Evolutionary conservation across 306 rosid species (phyloP).

Genomic region (Ormosia emarginata): DNA sequence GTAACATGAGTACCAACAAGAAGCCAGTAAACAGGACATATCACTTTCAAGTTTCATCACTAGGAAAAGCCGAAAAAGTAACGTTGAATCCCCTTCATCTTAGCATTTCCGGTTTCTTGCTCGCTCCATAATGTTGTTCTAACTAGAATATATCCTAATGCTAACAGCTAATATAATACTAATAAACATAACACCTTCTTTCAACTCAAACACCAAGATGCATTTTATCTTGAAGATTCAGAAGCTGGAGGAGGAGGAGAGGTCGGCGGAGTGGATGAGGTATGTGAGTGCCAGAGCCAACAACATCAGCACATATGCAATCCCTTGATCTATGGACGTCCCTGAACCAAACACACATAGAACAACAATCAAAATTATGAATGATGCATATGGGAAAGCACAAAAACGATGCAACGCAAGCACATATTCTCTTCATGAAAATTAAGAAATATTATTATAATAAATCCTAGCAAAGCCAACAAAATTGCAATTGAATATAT

Average conservation of each 20-base stretch:
- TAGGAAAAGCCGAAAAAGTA: not conserved
- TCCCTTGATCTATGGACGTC: constrained; percentile 60
- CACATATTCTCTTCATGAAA: not conserved
- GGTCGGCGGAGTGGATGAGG: constrained; percentile 48
- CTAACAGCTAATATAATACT: not conserved
- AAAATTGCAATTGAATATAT: not conserved
- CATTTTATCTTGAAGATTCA: not conserved
- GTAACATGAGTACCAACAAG: not conserved
- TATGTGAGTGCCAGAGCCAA: constrained; percentile 52
- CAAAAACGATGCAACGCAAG: not conserved
- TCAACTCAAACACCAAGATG: not conserved
- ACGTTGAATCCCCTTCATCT: too few relatives aligned
- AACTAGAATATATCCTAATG: not conserved
- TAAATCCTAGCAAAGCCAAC: not conserved
- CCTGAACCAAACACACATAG: constrained; percentile 26
- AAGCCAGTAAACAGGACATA: not conserved
- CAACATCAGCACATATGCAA: constrained; percentile 58
- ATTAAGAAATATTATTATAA: too few relatives aligned
- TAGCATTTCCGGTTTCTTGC: not conserved
- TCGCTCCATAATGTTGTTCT: not conserved
- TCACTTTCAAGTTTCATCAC: not conserved
- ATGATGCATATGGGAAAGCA: not conserved
- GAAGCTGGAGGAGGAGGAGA: constrained; percentile 15
- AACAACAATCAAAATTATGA: not conserved
- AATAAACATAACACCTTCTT: not conserved